These are phyloP conservation scores for Penicillium sp. DNA, from an alignment of 2,329 filamentous ascomycete genomes.

Conservation along the genomic window DNA sequence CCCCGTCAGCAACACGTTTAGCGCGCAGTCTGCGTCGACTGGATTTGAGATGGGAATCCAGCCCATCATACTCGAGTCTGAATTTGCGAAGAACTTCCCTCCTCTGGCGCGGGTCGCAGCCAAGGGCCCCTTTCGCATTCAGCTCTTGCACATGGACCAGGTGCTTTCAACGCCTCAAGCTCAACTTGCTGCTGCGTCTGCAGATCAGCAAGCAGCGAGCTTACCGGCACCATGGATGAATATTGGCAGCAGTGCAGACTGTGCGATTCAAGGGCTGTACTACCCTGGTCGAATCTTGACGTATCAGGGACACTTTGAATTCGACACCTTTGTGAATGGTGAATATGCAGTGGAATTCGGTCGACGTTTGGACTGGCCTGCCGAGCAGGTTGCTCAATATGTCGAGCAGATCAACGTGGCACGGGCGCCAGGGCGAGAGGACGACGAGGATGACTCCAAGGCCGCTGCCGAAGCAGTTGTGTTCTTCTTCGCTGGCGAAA, in stretches of 20 bases:
- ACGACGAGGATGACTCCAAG: constrained; percentile 28
- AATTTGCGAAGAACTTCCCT: constrained; percentile 14
- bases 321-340: constrained; percentile 22
- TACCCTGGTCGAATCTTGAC: constrained; percentile 24
- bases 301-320: constrained; percentile 31
- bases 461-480: constrained; percentile 30
- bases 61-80: constrained; percentile 18
- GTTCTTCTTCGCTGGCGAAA: constrained; percentile 25
- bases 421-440: constrained; percentile 6
- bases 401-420: constrained; percentile 18
- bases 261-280: constrained; percentile 28
- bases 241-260: constrained; percentile 23
- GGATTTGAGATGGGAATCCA: constrained; percentile 30
- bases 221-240: constrained; percentile 27
- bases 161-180: constrained; percentile 17
- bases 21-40: constrained; percentile 15
- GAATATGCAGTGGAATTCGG: constrained; percentile 23
- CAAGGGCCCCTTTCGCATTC: constrained; percentile 20
- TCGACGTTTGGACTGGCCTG: constrained; percentile 18
- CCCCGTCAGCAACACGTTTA: constrained; percentile 6
- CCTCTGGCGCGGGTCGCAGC: constrained; percentile 3
- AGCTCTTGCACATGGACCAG: constrained; percentile 31
- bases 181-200: constrained; percentile 1
- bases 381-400: constrained; percentile 9
- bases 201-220: neutral